Percentiles rank a stretch among this genome's conserved stretches.
These are phyloP conservation scores for Ampelocalamus luodianensis DNA, from an alignment of 176 grass and related monocot species.

Conservation along the genomic window DNA sequence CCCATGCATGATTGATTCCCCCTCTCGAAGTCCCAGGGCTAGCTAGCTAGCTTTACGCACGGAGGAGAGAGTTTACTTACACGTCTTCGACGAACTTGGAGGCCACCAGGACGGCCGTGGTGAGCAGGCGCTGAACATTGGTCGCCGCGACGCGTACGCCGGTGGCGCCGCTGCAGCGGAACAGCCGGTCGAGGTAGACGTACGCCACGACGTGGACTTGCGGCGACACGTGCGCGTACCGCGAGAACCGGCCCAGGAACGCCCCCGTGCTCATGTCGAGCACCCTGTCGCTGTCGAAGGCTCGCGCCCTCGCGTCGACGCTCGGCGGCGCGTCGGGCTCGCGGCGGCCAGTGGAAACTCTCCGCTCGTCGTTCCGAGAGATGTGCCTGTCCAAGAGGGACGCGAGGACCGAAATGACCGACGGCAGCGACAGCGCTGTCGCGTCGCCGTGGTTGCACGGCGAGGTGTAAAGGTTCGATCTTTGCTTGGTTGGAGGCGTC, in stretches of 20 bases:
- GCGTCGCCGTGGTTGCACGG: slow-evolving; percentile 5
- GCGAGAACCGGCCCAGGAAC: slow-evolving; percentile 49
- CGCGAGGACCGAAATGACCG: slow-evolving; percentile 46
- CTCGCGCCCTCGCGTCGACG: not conserved
- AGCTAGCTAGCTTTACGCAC: not conserved
- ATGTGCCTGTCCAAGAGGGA: slow-evolving; percentile 51
- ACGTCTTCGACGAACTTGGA: slow-evolving; percentile 58
- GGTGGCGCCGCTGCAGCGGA: slow-evolving; percentile 11
- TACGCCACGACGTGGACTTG: slow-evolving; percentile 52
- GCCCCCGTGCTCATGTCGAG: slow-evolving; percentile 48
- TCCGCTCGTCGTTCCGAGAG: slow-evolving; percentile 40
- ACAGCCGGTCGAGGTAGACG: slow-evolving; percentile 47
- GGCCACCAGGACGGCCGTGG: slow-evolving; percentile 49
- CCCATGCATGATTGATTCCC: not conserved
- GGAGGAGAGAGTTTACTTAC: slow-evolving; percentile 20
- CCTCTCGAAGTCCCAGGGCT: not conserved
- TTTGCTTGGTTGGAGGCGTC: slow-evolving; percentile 49
- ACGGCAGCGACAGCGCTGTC: not conserved
- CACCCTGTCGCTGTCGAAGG: slow-evolving; percentile 42
- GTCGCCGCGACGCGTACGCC: slow-evolving; percentile 34
- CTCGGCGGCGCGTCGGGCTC: not conserved
- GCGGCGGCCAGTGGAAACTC: not conserved
- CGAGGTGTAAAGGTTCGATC: slow-evolving; percentile 47
- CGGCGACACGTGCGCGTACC: slow-evolving; percentile 42
- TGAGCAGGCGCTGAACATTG: slow-evolving; percentile 54